Base-by-base conservation (phyloP, 2,329 filamentous ascomycete genomes). In the Nectriaceae sp. region DNA sequence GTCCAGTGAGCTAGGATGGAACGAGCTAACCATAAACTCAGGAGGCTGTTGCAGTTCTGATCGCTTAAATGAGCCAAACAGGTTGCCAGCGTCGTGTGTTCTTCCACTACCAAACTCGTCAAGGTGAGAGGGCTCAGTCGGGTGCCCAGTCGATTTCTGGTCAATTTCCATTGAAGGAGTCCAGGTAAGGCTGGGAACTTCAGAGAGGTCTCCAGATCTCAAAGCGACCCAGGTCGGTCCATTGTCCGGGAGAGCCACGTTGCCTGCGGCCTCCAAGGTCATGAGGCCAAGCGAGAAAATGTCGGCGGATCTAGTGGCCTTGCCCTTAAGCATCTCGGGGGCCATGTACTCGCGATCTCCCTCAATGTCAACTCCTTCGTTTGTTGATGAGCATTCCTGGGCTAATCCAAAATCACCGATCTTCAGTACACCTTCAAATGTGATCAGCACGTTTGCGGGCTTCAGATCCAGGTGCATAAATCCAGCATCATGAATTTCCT, bases 301-400 rank as follows among this genome's bases (percentile, higher is more conserved):
- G 69, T 99, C 94, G 29, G 91, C 89, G 31, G 93, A 89, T 68
- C 93, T 94, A 71, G 96, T 91, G 59, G 88, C 94, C 54, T 85
- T 83, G 36, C 92, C 93, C 64, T 84, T 83, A 18, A 99, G 82
- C 53, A 96, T 90, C 70, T 99, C 94, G 0, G 92, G 92, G 1
- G 89, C 93, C 65, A 99, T 93, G 67, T 99, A 99, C 66, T 96
- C 90, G 42, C 94, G 89, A 66, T 99, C 94, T 24, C 94, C 94
- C 73, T 99, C 94, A 36, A 89, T 88, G 57, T 97, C 91, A 52
- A 94, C 87, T 46, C 85, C 83, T 46, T 83, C 77, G 18, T 39
- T 21, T 40, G 85, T 80, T 15, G 87, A 89, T 13, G 91, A 89
- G 84, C 89, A 93, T 11, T 77, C 69, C 35, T 88, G 85, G 21